These are phyloP conservation scores for Hericium erinaceus DNA, from an alignment of 768 basidiomycete genomes.

Conservation along the genomic window DNA sequence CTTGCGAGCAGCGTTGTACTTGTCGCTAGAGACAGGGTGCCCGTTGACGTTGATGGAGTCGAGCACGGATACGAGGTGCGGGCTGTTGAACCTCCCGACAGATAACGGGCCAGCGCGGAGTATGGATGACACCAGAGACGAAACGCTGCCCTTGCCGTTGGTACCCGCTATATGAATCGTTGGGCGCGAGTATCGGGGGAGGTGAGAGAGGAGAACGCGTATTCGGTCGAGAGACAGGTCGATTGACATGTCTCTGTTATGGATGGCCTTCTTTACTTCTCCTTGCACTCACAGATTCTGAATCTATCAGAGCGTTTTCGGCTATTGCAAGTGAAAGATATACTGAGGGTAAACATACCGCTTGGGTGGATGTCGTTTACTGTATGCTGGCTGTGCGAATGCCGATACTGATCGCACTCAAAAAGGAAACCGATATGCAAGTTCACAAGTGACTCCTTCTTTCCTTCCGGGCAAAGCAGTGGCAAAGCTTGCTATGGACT, in stretches of 20 bases:
- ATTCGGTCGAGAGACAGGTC: constrained; percentile 61
- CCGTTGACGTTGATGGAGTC: constrained; percentile 73
- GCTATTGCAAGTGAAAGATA: too few species aligned
- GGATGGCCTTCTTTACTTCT: not conserved
- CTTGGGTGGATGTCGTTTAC: too few species aligned
- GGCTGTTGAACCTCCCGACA: constrained; percentile 85
- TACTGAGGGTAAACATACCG: too few species aligned
- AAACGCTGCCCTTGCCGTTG: constrained; percentile 95
- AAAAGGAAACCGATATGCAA: too few species aligned
- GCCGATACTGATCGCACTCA: too few species aligned
- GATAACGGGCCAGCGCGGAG: constrained; percentile 45
- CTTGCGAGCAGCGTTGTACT: constrained; percentile 39
- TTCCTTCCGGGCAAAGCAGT: too few species aligned
- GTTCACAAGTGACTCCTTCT: too few species aligned
- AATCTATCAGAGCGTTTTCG: too few species aligned
- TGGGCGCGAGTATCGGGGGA: constrained; percentile 64
- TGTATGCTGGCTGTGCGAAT: too few species aligned
- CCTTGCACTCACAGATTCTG: too few species aligned
- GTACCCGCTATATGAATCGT: constrained; percentile 91
- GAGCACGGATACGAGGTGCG: constrained; percentile 70
- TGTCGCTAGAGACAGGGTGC: constrained; percentile 33
- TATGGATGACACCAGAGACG: constrained; percentile 73
- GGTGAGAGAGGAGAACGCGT: constrained; percentile 34
- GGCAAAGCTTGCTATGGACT: too few species aligned
- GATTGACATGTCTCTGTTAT: constrained; percentile 24